Evolutionary conservation across 495 filamentous ascomycete genomes (phyloP).

Genomic region (Durotheca rogersii): DNA sequence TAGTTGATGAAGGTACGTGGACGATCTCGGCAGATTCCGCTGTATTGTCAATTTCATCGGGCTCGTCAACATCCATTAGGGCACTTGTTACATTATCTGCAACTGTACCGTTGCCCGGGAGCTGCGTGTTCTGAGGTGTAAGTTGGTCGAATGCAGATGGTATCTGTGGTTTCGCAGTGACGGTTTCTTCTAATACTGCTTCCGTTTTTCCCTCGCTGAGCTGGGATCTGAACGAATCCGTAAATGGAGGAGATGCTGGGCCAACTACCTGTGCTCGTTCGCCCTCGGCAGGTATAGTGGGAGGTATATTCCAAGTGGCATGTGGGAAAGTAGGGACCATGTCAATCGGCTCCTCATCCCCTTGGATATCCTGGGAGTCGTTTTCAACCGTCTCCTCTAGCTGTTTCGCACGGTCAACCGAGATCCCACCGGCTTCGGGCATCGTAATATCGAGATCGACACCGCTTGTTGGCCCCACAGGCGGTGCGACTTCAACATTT

Average conservation of each 20-base stretch:
- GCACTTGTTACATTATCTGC: neutral
- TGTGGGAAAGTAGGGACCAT: constrained; percentile 5
- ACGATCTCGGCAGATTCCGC: neutral
- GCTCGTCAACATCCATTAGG: constrained; percentile 12
- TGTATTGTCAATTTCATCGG: neutral
- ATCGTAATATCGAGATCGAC: neutral
- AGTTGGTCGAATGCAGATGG: constrained; percentile 10
- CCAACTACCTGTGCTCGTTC: constrained; percentile 1
- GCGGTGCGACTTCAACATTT: constrained; percentile 10
- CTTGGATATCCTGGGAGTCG: constrained; percentile 11
- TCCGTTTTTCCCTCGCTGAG: constrained; percentile 2
- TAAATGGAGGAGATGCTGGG: constrained; percentile 24
- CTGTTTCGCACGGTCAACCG: constrained; percentile 1
- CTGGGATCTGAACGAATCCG: constrained; percentile 19
- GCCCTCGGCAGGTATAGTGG: neutral
- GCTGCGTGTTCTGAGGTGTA: constrained; percentile 29
- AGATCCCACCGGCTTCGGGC: neutral
- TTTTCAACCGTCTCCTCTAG: constrained; percentile 9
- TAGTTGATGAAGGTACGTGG: neutral
- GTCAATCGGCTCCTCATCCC: constrained; percentile 23
- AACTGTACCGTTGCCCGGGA: neutral
- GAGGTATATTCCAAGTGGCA: neutral
- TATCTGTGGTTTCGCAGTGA: neutral
- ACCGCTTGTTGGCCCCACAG: constrained; percentile 9
- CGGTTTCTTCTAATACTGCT: constrained; percentile 2